These are phyloP conservation scores for Geotrichum reessii DNA, from an alignment of 1,139 yeast species.

Conservation along the genomic window DNA sequence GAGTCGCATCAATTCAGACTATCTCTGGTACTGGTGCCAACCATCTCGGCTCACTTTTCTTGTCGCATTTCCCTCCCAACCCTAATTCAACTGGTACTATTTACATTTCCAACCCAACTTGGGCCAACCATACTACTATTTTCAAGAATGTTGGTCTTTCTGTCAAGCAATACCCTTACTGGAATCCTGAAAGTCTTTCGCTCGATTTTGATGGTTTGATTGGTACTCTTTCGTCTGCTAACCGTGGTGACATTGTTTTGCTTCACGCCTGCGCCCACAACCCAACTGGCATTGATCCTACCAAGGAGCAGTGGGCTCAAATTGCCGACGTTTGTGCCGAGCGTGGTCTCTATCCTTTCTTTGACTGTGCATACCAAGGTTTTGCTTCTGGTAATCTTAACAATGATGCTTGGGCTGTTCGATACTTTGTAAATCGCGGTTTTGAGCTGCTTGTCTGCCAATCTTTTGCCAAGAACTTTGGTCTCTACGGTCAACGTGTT, in stretches of 20 bases:
- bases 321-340: slow-evolving; percentile 57
- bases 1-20: slow-evolving; percentile 75
- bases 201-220: slow-evolving; percentile 49
- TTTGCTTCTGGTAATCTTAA: slow-evolving; percentile 68
- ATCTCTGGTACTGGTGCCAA: slow-evolving; percentile 95
- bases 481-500: slow-evolving; percentile 91
- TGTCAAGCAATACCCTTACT: slow-evolving; percentile 71
- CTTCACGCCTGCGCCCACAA: slow-evolving; percentile 95
- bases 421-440: slow-evolving; percentile 41
- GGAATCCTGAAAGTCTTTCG: slow-evolving; percentile 59
- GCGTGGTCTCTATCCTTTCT: slow-evolving; percentile 60
- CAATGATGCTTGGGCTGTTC: slow-evolving; percentile 47
- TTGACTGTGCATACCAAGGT: slow-evolving; percentile 94
- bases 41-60: slow-evolving; percentile 76
- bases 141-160: slow-evolving; percentile 62
- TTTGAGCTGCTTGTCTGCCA: slow-evolving; percentile 67
- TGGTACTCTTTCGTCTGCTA: slow-evolving; percentile 28
- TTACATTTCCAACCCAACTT: slow-evolving; percentile 84
- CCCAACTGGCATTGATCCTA: slow-evolving; percentile 92
- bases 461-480: slow-evolving; percentile 96
- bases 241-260: slow-evolving; percentile 47
- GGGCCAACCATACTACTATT: slow-evolving; percentile 92
- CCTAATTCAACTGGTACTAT: slow-evolving; percentile 37
- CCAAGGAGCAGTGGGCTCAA: slow-evolving; percentile 69
- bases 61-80: slow-evolving; percentile 46